These are phyloP conservation scores for Exophiala bonariae DNA, from an alignment of 2,329 filamentous ascomycete genomes.

Conservation along the genomic window DNA sequence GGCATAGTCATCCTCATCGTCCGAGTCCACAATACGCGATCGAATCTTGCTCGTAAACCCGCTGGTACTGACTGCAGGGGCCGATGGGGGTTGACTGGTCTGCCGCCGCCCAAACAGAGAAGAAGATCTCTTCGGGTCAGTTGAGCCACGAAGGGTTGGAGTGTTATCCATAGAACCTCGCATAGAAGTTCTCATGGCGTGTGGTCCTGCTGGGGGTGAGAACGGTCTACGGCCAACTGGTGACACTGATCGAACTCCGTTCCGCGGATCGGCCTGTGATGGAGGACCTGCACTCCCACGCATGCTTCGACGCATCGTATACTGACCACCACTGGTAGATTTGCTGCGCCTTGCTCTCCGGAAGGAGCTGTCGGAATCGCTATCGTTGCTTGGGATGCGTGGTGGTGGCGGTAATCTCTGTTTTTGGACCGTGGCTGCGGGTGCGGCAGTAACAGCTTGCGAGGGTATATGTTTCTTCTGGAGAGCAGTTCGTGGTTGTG, in stretches of 20 bases:
- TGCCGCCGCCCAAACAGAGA: conserved; percentile 38
- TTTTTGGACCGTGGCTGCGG: conserved; percentile 3
- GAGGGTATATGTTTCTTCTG: conserved; percentile 39
- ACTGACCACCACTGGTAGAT: conserved; percentile 43
- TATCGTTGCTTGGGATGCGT: conserved; percentile 53
- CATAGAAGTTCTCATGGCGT: conserved; percentile 48
- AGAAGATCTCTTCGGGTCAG: conserved; percentile 37
- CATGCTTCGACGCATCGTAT: conserved; percentile 74
- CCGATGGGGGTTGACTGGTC: conserved; percentile 39
- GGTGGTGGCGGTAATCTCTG: conserved; percentile 7
- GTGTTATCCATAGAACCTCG: conserved; percentile 47
- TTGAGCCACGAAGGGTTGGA: conserved; percentile 25
- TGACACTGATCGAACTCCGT: conserved; percentile 67
- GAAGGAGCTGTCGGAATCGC: conserved; percentile 75
- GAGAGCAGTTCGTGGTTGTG: conserved; percentile 30
- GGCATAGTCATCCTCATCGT: conserved; percentile 56
- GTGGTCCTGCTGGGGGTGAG: conserved; percentile 42
- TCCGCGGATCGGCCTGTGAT: conserved; percentile 53
- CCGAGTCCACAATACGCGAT: conserved; percentile 59
- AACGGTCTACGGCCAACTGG: conserved; percentile 56
- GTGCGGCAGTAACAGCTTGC: conserved; percentile 12
- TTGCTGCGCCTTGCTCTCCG: conserved; percentile 58
- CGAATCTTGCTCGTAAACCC: conserved; percentile 31
- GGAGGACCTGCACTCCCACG: conserved; percentile 48
- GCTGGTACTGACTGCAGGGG: conserved; percentile 33